A percentile compares a stretch with the other conserved stretches of the same genome.
These are phyloP conservation scores for Clitopilus hobsonii DNA, from an alignment of 768 basidiomycete genomes.

Conservation along the genomic window DNA sequence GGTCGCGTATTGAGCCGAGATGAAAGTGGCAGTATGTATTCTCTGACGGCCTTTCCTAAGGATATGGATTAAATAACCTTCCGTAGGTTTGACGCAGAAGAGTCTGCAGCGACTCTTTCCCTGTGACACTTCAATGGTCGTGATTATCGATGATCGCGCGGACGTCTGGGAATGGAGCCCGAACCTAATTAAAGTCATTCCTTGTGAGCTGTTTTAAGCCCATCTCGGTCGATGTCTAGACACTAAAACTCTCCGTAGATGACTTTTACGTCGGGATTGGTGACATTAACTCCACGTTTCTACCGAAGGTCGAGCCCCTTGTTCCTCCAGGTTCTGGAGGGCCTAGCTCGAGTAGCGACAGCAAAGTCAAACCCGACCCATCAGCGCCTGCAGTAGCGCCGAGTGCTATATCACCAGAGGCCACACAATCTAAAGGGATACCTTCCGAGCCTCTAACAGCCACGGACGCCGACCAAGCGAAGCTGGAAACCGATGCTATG, in stretches of 20 bases:
- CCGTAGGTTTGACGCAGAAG: slow-evolving; percentile 82
- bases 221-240: slow-evolving; percentile 5
- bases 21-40: slow-evolving; percentile 87
- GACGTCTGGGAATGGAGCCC: slow-evolving; percentile 99
- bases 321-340: slow-evolving; percentile 22
- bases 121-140: slow-evolving; percentile 97
- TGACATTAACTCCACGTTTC: slow-evolving; percentile 94
- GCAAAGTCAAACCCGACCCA: background rate
- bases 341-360: background rate
- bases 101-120: slow-evolving; percentile 90
- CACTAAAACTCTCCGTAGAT: slow-evolving; percentile 39
- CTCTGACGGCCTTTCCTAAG: background rate
- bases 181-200: slow-evolving; percentile 94
- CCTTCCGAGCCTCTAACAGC: slow-evolving; percentile 15
- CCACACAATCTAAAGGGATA: slow-evolving; percentile 10
- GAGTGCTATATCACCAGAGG: slow-evolving; percentile 8
- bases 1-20: slow-evolving; percentile 88
- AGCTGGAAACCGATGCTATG: slow-evolving; percentile 48
- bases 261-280: slow-evolving; percentile 98
- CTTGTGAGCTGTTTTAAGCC: slow-evolving; percentile 52
- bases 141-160: slow-evolving; percentile 96
- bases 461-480: slow-evolving; percentile 40
- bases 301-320: slow-evolving; percentile 71
- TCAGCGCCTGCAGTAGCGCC: background rate
- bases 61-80: slow-evolving; percentile 9